phyloP scores from a whole-genome alignment of 805 yeast species.

The Cyberlindnera maclurae region DNA sequence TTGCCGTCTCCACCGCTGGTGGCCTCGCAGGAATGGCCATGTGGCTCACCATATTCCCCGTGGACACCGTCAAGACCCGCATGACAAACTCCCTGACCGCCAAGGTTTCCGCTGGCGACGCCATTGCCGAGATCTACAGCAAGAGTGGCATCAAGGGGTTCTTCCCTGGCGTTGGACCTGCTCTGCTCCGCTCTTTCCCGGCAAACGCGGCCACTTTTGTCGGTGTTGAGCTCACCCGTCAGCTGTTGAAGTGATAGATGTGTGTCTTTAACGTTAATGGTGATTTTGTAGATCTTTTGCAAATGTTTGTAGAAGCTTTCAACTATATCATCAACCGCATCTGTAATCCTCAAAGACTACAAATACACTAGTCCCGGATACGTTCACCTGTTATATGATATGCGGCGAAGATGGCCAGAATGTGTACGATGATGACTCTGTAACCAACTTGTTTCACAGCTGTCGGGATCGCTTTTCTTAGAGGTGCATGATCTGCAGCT shows the following conservation, averaged over 20 bases:
- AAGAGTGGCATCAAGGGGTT: conserved; percentile 80
- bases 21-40: conserved; percentile 94
- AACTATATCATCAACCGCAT: not conserved
- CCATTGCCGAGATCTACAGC: conserved; percentile 60
- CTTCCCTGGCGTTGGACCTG: conserved; percentile 98
- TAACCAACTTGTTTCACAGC: conserved; percentile 50
- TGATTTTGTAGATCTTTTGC: not conserved
- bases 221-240: conserved; percentile 80
- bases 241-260: conserved; percentile 27
- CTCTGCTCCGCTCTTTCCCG: conserved; percentile 89
- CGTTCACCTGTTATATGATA: too few species aligned
- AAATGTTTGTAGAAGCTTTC: too few species aligned
- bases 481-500: conserved; percentile 41
- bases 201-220: conserved; percentile 98
- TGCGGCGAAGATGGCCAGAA: too few species aligned
- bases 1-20: conserved; percentile 82
- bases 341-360: too few species aligned
- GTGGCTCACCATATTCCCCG: conserved; percentile 96
- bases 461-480: conserved; percentile 47
- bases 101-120: conserved; percentile 49
- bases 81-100: conserved; percentile 30
- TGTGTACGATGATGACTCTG: conserved; percentile 39
- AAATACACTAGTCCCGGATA: too few species aligned
- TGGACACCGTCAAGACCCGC: conserved; percentile 78
- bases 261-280: conserved; percentile 9